Conservation (phyloP, 768 basidiomycete genomes). For the Kwoniella dejecticola region DNA sequence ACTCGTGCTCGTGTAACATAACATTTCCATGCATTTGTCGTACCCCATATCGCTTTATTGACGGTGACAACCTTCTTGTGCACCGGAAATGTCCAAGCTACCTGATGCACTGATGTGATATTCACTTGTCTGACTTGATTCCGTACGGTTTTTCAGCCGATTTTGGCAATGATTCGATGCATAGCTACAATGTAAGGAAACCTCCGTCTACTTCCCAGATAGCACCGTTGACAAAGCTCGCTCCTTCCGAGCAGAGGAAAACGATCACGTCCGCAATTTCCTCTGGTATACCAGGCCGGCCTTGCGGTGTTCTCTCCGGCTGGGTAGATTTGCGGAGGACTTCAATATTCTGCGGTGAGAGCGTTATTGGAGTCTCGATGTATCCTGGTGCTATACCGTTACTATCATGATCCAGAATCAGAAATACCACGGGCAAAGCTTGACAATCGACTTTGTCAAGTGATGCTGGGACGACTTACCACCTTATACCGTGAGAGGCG, state of each 20-base stretch:
- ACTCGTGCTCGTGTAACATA: too few species aligned
- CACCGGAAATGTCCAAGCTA: too few species aligned
- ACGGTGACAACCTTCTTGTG: too few species aligned
- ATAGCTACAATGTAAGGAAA: conserved; percentile 1
- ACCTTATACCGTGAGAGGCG: conserved; percentile 8
- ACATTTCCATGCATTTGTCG: too few species aligned
- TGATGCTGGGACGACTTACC: background rate
- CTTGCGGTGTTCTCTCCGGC: conserved; percentile 14
- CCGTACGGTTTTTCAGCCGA: too few species aligned
- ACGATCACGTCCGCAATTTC: conserved; percentile 20
- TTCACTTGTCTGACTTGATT: too few species aligned
- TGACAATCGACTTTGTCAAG: too few species aligned
- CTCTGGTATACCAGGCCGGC: conserved; percentile 9
- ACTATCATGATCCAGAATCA: background rate
- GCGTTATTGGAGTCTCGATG: conserved; percentile 9
- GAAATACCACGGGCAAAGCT: background rate
- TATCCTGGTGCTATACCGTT: conserved; percentile 17
- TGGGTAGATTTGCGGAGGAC: conserved; percentile 11
- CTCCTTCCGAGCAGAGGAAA: conserved; percentile 8
- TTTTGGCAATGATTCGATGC: too few species aligned
- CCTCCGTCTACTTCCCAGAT: conserved; percentile 20
- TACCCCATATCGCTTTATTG: too few species aligned
- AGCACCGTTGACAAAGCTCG: conserved; percentile 14
- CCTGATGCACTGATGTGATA: too few species aligned
- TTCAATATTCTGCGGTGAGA: conserved; percentile 12